Base-by-base conservation (phyloP, 257 asterid genomes). In the Solanum pinnatisectum region DNA sequence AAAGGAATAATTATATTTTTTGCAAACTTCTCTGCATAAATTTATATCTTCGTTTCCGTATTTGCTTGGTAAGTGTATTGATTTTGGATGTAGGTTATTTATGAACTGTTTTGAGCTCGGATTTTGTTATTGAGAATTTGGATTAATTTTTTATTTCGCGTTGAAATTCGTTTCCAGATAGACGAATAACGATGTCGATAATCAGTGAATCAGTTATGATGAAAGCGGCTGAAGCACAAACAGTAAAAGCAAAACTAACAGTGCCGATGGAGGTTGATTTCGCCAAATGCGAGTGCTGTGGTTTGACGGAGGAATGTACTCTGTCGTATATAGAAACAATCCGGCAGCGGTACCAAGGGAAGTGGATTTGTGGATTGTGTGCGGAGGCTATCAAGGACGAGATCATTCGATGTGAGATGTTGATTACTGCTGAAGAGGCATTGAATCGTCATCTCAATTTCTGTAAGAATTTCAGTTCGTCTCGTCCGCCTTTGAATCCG, bases 361-460 rank as follows among this genome's bases (percentile, higher is more conserved):
- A 96, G 88, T 97, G 99, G 99, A 92, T 97, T 18, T 97, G 98
- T 86, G 98, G 99, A 87, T 98, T 97, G 6, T 96, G 99, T 65
- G 95, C 96, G 6, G 98, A 97, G 90, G 99, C 99, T 7, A 96
- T 97, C 14, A 97, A 95, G 85, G 97, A 96, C 4, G 98, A 96
- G 88, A 86, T 88, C 5, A 33, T 91, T 84, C 95, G 98, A 5
- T 91, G 96, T 88, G 90, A 89, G 20, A 90, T 90, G 88, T 90
- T 93, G 89, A 94, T 96, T 65, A 95, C 93, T 92, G 92, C 92
- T 25, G 98, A 94, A 42, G 98, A 96, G 73, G 98, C 98, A 23
- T 84, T 96, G 91, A 93, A 90, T 87, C 95, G 95, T 1, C 98
- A 96, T 78, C 84, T 90, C 15, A 93, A 88, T 90, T 95, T 96